Base-by-base conservation (phyloP, 2,329 filamentous ascomycete species). In the Ramularia endophylla region DNA sequence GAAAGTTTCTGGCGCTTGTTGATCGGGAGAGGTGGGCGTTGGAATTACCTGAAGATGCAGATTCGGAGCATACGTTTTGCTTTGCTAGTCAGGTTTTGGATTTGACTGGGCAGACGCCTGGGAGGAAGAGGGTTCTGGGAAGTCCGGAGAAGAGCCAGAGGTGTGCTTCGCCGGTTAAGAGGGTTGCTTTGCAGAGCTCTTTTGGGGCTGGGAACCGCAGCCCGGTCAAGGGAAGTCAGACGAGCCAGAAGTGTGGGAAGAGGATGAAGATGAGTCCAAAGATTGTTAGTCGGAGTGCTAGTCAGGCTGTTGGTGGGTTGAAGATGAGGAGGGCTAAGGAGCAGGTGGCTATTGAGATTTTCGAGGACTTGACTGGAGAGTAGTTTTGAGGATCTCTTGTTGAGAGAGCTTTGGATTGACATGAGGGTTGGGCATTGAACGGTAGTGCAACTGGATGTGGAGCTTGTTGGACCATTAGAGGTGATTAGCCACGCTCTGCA, bases 21-120 rank as follows among this genome's bases (percentile, higher is more conserved):
- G 83, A 89, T 50, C 69, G 74, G 41, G 79, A 77, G 38, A 69
- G 75, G n/a, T 97, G 92, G 89, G 72, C 88, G 12, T 81, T 87
- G 52, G 77, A 94, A 52, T 60, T 97, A 37, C 56, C 55, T 4
- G 37, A 22, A 8, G 44, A 35, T 1, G 55, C 54, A 3, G 53
- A 56, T 17, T 38, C 38, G 12, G 36, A 33, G 31, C 56, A 58
- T 41, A n/a, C n/a, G n/a, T n/a, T n/a, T n/a, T n/a, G n/a, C n/a
- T n/a, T n/a, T n/a, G n/a, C n/a, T n/a, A n/a, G n/a, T n/a, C n/a
- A n/a, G 40, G 31, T 7, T 57, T 59, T 49, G 27, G 13, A 44
- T 16, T 35, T 28, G 25, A 32, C 37, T n/a, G 40, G 45, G 22
- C 35, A 15, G 2, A 38, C 16, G 8, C 39, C 33, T 17, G 27